Percentiles rank a stretch among this genome's conserved stretches.
These are phyloP conservation scores for Xanthoparmelia taractica DNA, from an alignment of 495 filamentous ascomycete species.

Conservation along the genomic window DNA sequence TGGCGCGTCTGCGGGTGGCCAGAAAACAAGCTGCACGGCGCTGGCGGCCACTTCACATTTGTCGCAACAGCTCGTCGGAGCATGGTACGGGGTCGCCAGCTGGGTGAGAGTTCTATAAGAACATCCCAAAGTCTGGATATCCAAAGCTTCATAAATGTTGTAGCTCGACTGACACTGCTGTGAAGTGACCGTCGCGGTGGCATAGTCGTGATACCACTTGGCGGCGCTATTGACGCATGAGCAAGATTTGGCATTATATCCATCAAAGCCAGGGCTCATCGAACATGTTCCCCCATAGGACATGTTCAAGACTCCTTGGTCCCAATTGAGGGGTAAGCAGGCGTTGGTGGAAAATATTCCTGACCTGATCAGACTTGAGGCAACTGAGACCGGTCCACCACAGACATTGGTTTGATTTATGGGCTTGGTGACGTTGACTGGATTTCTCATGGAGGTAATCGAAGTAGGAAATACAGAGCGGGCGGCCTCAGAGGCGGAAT, in stretches of 20 bases:
- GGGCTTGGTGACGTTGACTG: background rate
- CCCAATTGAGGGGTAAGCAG: slow-evolving; percentile 12
- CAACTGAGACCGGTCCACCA: background rate
- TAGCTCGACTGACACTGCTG: slow-evolving; percentile 13
- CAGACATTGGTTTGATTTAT: slow-evolving; percentile 1
- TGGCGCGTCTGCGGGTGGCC: slow-evolving; percentile 5
- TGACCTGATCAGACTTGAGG: background rate
- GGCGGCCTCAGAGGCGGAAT: background rate
- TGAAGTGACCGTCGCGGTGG: slow-evolving; percentile 15
- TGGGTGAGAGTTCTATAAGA: slow-evolving; percentile 12
- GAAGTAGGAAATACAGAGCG: background rate
- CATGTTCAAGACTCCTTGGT: slow-evolving; percentile 9
- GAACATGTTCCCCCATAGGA: slow-evolving; percentile 14
- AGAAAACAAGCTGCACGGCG: slow-evolving; percentile 18
- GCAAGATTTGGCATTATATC: slow-evolving; percentile 20
- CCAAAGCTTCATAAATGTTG: background rate
- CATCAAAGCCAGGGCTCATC: slow-evolving; percentile 13
- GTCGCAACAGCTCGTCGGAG: slow-evolving; percentile 17
- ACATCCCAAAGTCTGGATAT: slow-evolving; percentile 9
- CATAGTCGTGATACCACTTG: slow-evolving; percentile 15
- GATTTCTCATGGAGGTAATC: slow-evolving; percentile 1
- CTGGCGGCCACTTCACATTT: slow-evolving; percentile 13
- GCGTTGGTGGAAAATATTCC: slow-evolving; percentile 12
- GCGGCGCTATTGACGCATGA: slow-evolving; percentile 13
- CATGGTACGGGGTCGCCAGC: slow-evolving; percentile 12